phyloP scores from a whole-genome alignment of 2,329 filamentous ascomycete species.

The Triangularia verruculosa region DNA sequence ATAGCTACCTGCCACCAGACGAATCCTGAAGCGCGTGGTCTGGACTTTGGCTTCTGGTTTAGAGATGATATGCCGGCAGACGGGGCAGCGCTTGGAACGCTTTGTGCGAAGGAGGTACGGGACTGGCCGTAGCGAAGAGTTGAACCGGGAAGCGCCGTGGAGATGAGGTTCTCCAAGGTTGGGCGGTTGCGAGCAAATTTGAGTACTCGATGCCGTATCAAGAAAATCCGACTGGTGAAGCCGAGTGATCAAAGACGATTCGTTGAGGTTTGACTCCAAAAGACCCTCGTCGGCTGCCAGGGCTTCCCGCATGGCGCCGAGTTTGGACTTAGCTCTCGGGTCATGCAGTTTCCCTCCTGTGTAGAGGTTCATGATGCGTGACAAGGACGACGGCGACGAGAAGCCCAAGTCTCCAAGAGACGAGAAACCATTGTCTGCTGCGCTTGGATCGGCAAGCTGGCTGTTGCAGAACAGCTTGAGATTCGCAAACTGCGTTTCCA shows the following conservation, averaged over 20 bases:
- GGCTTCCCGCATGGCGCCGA: constrained; percentile 78
- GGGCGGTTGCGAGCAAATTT: constrained; percentile 45
- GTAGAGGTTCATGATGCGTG: constrained; percentile 90
- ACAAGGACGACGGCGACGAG: constrained; percentile 75
- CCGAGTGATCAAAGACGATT: constrained; percentile 58
- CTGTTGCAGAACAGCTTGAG: constrained; percentile 78
- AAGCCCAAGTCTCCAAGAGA: constrained; percentile 54
- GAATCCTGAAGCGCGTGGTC: constrained; percentile 88
- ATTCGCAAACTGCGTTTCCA: constrained; percentile 69
- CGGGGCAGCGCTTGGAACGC: constrained; percentile 86
- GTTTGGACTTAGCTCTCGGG: constrained; percentile 65
- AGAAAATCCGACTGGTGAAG: constrained; percentile 62
- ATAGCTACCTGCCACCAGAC: constrained; percentile 81
- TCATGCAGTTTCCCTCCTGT: constrained; percentile 60
- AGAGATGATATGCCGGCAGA: constrained; percentile 90
- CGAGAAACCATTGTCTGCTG: constrained; percentile 48
- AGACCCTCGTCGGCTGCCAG: constrained; percentile 68
- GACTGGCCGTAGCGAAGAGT: constrained; percentile 73
- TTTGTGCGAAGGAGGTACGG: constrained; percentile 85
- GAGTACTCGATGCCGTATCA: constrained; percentile 52
- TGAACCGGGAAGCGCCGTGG: constrained; percentile 54
- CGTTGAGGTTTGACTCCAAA: constrained; percentile 58
- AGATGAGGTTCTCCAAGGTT: constrained; percentile 43
- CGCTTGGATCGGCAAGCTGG: constrained; percentile 65
- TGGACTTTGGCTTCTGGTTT: constrained; percentile 90